Conservation (phyloP, 352 stramenopile genomes). For the Pythium aphanidermatum region DNA sequence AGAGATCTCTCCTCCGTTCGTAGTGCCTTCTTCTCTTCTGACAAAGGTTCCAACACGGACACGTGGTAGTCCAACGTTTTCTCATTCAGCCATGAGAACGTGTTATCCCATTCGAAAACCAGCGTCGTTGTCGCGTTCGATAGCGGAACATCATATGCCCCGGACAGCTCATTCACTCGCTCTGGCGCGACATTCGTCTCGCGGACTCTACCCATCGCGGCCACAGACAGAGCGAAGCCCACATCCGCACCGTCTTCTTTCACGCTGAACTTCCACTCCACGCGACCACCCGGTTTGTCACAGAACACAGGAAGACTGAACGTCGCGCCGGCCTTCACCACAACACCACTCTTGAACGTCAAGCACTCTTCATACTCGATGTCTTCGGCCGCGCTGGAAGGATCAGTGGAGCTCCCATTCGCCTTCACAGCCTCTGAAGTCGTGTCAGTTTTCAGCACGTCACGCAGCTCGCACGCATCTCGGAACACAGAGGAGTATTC, state of each 20-base stretch:
- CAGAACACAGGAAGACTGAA: constrained; percentile 74
- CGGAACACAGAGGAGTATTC: constrained; percentile 55
- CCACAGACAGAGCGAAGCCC: constrained; percentile 32
- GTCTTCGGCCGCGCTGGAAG: too few species aligned
- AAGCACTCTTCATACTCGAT: constrained; percentile 58
- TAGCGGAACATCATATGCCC: constrained; percentile 33
- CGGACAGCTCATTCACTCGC: constrained; percentile 49
- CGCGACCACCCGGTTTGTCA: constrained; percentile 45
- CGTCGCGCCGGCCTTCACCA: constrained; percentile 67
- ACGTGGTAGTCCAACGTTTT: constrained; percentile 85
- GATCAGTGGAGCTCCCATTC: too few species aligned
- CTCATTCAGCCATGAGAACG: constrained; percentile 80
- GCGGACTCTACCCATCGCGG: background rate
- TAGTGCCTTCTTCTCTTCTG: constrained; percentile 26
- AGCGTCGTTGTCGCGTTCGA: constrained; percentile 31
- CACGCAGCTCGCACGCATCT: constrained; percentile 54
- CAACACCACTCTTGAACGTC: constrained; percentile 66
- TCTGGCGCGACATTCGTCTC: constrained; percentile 31
- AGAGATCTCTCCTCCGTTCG: constrained; percentile 27
- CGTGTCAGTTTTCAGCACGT: constrained; percentile 11
- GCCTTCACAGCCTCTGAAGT: background rate
- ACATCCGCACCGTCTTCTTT: constrained; percentile 68
- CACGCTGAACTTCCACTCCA: constrained; percentile 76
- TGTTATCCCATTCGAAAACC: constrained; percentile 75
- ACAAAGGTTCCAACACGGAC: constrained; percentile 56